Conservation (phyloP, 495 filamentous ascomycete species). For the Penicillium pancosmium region DNA sequence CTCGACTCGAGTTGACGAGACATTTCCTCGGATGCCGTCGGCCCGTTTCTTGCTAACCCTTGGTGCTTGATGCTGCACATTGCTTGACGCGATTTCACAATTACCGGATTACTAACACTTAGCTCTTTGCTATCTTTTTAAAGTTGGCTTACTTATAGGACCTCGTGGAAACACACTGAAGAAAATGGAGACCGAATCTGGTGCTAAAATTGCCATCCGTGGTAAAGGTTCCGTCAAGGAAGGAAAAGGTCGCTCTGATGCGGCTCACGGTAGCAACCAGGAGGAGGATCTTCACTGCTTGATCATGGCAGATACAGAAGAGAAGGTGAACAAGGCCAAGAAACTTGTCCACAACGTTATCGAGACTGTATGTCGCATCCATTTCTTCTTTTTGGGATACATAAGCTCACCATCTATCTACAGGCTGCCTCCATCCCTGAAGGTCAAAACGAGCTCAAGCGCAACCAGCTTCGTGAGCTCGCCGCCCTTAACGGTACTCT, state of each 20-base stretch:
- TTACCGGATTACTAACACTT: conserved; percentile 78
- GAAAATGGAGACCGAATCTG: conserved; percentile 98
- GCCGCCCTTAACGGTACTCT: conserved; percentile 97
- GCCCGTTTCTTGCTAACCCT: conserved; percentile 63
- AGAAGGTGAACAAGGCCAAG: conserved; percentile 98
- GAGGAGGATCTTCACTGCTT: conserved; percentile 98
- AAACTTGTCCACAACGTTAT: conserved; percentile 96
- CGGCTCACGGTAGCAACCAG: conserved; percentile 98
- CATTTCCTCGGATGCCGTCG: conserved; percentile 39
- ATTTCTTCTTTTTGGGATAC: neutral
- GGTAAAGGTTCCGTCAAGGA: conserved; percentile 99
- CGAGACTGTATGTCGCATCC: conserved; percentile 76
- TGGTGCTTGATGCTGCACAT: conserved; percentile 45
- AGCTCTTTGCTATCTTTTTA: conserved; percentile 76
- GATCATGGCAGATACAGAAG: conserved; percentile 98
- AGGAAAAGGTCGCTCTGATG: conserved; percentile 97
- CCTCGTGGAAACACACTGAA: conserved; percentile 99
- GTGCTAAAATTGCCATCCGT: conserved; percentile 97
- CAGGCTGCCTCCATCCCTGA: conserved; percentile 98
- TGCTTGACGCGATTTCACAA: conserved; percentile 30
- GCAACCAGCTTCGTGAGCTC: conserved; percentile 95
- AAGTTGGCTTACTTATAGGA: conserved; percentile 99
- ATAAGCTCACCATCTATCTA: conserved; percentile 2
- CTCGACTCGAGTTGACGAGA: conserved; percentile 51
- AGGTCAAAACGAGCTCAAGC: conserved; percentile 96